phyloP scores from a whole-genome alignment of 768 basidiomycete species.

The Tricholomella constricta region DNA sequence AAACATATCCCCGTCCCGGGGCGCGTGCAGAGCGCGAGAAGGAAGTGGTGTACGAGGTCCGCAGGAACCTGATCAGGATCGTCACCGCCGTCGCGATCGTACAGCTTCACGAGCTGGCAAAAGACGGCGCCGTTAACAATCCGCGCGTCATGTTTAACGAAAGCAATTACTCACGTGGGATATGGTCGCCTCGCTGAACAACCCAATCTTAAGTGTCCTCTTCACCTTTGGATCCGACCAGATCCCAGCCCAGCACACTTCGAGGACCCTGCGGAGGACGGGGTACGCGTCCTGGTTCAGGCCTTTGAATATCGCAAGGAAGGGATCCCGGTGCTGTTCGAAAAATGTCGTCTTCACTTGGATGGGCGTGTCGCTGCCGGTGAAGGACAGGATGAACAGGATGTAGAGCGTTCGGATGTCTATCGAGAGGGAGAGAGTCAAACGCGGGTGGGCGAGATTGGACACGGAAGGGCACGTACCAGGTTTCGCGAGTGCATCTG shows the following conservation, averaged over 20 bases:
- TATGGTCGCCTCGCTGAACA: conserved; percentile 70
- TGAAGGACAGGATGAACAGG: conserved; percentile 72
- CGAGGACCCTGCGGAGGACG: conserved; percentile 64
- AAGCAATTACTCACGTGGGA: conserved; percentile 51
- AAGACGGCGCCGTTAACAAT: no score
- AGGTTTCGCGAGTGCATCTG: conserved; percentile 51
- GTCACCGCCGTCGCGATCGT: conserved; percentile 53
- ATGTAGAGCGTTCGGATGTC: conserved; percentile 83
- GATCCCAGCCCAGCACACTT: conserved; percentile 74
- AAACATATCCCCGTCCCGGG: conserved; percentile 89
- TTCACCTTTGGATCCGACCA: conserved; percentile 77
- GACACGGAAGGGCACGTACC: conserved; percentile 55
- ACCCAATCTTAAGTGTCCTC: conserved; percentile 65
- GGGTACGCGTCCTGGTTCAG: conserved; percentile 65
- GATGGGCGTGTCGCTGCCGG: conserved; percentile 48
- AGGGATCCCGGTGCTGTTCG: conserved; percentile 67
- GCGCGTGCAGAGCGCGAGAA: conserved; percentile 79
- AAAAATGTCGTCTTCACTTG: conserved; percentile 65
- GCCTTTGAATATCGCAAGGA: conserved; percentile 74
- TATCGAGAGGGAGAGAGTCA: conserved; percentile 26
- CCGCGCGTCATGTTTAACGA: no score
- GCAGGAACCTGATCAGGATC: conserved; percentile 63
- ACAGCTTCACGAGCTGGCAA: conserved; percentile 71
- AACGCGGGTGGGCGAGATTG: not conserved
- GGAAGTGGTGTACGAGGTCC: conserved; percentile 84